phyloP scores from a whole-genome alignment of 768 basidiomycete species.

The Podaxis rugospora region DNA sequence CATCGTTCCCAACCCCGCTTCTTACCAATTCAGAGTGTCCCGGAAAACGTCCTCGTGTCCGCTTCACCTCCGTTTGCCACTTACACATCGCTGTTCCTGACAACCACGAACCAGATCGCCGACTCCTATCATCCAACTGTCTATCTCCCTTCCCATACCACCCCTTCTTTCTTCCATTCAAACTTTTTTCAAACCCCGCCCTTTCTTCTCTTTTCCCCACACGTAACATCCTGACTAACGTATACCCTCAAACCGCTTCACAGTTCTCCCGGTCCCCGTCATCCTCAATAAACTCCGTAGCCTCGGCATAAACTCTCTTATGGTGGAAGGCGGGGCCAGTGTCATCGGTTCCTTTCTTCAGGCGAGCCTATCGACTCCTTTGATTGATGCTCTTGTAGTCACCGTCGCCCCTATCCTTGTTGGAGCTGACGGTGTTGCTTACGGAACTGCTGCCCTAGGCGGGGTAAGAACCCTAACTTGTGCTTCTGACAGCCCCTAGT shows the following conservation, averaged over 20 bases:
- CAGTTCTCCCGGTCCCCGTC: conserved; percentile 29
- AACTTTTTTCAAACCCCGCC: conserved; percentile 21
- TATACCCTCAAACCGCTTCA: not conserved
- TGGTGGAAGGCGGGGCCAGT: conserved; percentile 93
- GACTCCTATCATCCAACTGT: not conserved
- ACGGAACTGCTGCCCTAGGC: conserved; percentile 19
- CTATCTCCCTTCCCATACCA: conserved; percentile 1
- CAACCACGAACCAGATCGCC: not conserved
- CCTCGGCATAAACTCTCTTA: conserved; percentile 66
- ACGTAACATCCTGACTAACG: conserved; percentile 15
- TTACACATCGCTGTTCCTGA: not conserved
- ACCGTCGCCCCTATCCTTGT: conserved; percentile 88
- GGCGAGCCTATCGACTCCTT: conserved; percentile 17
- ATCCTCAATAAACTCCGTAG: conserved; percentile 51
- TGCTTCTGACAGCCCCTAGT: not conserved
- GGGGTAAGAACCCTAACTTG: not conserved
- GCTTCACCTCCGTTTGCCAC: not conserved
- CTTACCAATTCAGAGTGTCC: too few relatives aligned
- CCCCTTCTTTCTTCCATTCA: conserved; percentile 9
- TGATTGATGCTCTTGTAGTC: conserved; percentile 73
- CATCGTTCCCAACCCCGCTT: too few relatives aligned
- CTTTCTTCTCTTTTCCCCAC: conserved; percentile 8
- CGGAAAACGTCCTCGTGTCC: not conserved
- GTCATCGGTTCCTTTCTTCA: conserved; percentile 74
- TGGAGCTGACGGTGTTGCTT: conserved; percentile 66